Evolutionary conservation across 2,329 filamentous ascomycete species (phyloP).

Genomic region (Parastagonospora avenae): DNA sequence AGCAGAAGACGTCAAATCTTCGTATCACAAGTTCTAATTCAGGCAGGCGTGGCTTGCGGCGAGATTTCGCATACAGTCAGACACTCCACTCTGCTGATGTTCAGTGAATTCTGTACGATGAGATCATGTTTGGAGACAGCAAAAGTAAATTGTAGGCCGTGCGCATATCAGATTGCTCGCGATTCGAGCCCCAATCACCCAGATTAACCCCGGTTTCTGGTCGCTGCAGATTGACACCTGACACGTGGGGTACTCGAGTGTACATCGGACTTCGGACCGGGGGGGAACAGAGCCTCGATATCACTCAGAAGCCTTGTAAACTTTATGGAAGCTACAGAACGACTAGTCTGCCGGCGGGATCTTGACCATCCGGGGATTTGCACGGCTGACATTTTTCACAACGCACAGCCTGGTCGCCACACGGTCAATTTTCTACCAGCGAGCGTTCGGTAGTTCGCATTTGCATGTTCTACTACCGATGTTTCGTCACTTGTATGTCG

Average conservation of each 20-base stretch:
- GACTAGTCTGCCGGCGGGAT: neutral
- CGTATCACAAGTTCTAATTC: neutral
- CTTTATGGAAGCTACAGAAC: too few relatives aligned
- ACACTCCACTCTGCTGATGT: neutral
- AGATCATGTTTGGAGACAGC: conserved; percentile 1
- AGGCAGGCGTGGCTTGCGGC: too few relatives aligned
- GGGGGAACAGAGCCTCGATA: neutral
- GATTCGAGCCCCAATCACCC: neutral
- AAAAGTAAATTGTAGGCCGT: neutral
- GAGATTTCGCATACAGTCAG: neutral
- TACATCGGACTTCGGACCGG: conserved; percentile 4
- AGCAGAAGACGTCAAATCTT: neutral
- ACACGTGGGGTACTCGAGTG: conserved; percentile 2
- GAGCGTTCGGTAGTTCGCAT: neutral
- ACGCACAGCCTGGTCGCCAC: too few relatives aligned
- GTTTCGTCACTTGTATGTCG: neutral
- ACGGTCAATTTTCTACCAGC: neutral
- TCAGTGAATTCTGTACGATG: neutral
- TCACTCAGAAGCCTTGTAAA: neutral
- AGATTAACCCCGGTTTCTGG: conserved; percentile 6
- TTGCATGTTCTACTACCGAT: neutral
- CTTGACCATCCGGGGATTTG: neutral
- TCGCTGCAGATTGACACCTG: conserved; percentile 2
- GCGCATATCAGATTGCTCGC: neutral
- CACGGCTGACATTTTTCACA: too few relatives aligned